Base-by-base conservation (phyloP, 2,329 filamentous ascomycete species). In the Mycosphaerelloides madeirae region DNA sequence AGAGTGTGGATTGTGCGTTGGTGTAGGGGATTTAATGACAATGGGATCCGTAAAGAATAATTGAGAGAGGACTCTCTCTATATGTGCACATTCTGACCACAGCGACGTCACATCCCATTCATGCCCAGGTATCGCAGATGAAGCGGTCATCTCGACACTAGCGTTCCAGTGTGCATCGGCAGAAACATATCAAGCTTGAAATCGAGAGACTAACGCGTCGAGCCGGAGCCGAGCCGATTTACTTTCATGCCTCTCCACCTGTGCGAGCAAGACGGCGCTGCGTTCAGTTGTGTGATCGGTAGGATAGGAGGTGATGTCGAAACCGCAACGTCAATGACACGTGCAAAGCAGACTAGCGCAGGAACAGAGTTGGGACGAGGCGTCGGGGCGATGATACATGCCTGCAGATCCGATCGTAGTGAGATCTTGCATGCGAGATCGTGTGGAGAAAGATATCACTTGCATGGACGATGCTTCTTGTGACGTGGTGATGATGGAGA, bases 311-410 rank as follows among this genome's bases (percentile, higher is more conserved):
- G 33, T 39, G 29, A n/a, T 41, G 8, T 35, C 32, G 28, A 36
- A 22, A 29, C 41, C 19, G 22, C 36, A 43, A 46, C 50, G 50
- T 53, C 46, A 53, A 53, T 47, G 52, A 55, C 40, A 31, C 36
- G 33, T 31, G 36, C 14, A 20, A 53, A 49, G 29, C n/a, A 51
- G 50, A 31, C 48, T 53, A 55, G 52, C 39, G 50, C 48, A 51
- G 45, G 48, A 46, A 49, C 49, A 55, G 31, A 49, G 40, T 45
- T 49, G 28, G 7, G 39, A 44, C 41, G 31, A 36, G 41, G 43
- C 32, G 32, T 25, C 42, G 35, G 32, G 38, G 41, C n/a, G n/a
- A n/a, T n/a, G n/a, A n/a, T n/a, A n/a, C n/a, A n/a, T n/a, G n/a
- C n/a, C n/a, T n/a, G n/a, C 22, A 46, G 43, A 48, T 46, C 42